Conservation (phyloP, 1,284 basidiomycete genomes). For the Salmacisia buchloeana region DNA sequence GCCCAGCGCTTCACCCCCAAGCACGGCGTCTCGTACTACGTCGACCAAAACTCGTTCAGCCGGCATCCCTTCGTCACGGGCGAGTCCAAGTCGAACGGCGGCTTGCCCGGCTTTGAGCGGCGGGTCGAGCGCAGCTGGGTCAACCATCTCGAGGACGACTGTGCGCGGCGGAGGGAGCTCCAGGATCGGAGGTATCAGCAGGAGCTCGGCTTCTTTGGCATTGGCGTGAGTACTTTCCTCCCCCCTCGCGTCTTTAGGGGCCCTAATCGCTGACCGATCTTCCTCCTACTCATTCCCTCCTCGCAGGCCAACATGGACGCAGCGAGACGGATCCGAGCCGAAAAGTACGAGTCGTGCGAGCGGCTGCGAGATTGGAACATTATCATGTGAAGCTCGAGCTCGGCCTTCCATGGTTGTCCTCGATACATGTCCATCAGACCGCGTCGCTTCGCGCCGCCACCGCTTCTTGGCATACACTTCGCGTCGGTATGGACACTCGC, state of each 20-base stretch:
- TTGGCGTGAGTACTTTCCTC: conserved; percentile 18
- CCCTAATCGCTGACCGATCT: too few relatives aligned
- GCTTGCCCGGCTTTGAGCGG: conserved; percentile 26
- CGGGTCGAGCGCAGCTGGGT: conserved; percentile 36
- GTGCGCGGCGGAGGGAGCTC: conserved; percentile 26
- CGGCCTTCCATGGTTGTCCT: too few relatives aligned
- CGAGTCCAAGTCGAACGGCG: conserved; percentile 5
- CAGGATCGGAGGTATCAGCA: conserved; percentile 29
- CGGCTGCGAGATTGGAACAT: conserved; percentile 39
- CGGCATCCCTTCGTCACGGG: conserved; percentile 60
- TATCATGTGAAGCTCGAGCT: conserved; percentile 20
- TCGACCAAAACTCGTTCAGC: conserved; percentile 73
- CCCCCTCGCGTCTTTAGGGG: background rate
- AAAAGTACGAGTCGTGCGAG: conserved; percentile 44
- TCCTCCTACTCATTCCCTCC: too few relatives aligned
- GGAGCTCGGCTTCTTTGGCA: conserved; percentile 36
- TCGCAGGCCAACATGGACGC: conserved; percentile 31
- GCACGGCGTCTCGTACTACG: conserved; percentile 74
- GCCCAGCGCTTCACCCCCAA: conserved; percentile 57
- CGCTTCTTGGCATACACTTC: too few relatives aligned
- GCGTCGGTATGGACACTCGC: too few relatives aligned
- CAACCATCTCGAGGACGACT: conserved; percentile 29
- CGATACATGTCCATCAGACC: too few relatives aligned
- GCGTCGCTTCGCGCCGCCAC: too few relatives aligned
- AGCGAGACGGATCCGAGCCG: conserved; percentile 31